Evolutionary conservation across 768 basidiomycete genomes (phyloP).

Genomic region (Lepiota brunneoincarnata): DNA sequence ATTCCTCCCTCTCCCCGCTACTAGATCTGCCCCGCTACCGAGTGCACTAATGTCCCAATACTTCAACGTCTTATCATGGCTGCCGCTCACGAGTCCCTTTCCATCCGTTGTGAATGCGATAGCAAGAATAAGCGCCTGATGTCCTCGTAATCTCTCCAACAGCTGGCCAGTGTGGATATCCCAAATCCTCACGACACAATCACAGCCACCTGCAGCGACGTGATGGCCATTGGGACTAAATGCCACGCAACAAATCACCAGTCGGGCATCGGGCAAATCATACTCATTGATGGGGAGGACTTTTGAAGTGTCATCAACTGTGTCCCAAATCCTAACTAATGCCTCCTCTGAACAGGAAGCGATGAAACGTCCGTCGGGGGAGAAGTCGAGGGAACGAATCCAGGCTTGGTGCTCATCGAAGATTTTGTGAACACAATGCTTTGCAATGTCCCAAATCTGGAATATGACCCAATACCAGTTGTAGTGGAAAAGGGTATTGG

Average conservation of each 20-base stretch:
- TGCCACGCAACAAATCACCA: conserved; percentile 72
- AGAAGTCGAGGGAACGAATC: conserved; percentile 90
- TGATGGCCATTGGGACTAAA: conserved; percentile 69
- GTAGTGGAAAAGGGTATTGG: no score
- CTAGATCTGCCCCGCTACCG: conserved; percentile 51
- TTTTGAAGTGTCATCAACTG: conserved; percentile 27
- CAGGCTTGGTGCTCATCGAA: conserved; percentile 88
- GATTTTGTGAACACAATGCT: conserved; percentile 66
- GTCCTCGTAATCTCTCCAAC: conserved; percentile 69
- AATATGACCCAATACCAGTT: conserved; percentile 17
- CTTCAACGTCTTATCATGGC: conserved; percentile 80
- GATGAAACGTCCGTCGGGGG: conserved; percentile 72
- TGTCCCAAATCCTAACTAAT: conserved; percentile 39
- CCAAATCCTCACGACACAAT: conserved; percentile 75
- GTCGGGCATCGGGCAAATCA: conserved; percentile 35
- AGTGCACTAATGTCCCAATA: conserved; percentile 82
- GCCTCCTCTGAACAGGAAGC: conserved; percentile 80
- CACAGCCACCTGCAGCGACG: conserved; percentile 63
- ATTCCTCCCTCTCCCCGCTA: conserved; percentile 33
- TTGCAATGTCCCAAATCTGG: conserved; percentile 87
- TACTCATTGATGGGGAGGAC: conserved; percentile 41
- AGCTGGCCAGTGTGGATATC: conserved; percentile 60
- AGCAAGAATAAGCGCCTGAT: conserved; percentile 78
- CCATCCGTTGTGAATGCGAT: conserved; percentile 92
- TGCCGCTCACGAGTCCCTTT: conserved; percentile 82